Conservation (phyloP, 192 early-diverging fungal species). For the Chytriomyces confervae region DNA sequence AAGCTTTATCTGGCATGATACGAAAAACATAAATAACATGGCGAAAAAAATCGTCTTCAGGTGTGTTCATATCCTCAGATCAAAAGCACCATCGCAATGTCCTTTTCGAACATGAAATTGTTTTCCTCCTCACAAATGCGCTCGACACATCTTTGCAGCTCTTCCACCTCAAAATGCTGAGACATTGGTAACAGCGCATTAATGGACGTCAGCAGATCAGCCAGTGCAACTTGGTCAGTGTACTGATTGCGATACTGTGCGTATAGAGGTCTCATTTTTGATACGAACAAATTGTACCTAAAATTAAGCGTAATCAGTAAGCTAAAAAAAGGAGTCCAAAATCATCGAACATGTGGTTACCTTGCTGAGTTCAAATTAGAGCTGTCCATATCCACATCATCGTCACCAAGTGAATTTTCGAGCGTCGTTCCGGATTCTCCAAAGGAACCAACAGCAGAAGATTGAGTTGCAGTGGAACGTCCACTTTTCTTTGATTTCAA, state of each 20-base stretch:
- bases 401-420: neutral
- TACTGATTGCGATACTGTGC: constrained; percentile 17
- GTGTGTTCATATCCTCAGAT: constrained; percentile 36
- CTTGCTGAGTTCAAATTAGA: neutral
- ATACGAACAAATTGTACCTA: constrained; percentile 35
- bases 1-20: too few species aligned
- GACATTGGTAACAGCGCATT: constrained; percentile 44
- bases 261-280: constrained; percentile 13
- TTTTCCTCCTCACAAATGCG: constrained; percentile 46
- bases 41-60: too few species aligned
- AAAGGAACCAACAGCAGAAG: constrained; percentile 27
- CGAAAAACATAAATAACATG: too few species aligned
- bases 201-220: constrained; percentile 43
- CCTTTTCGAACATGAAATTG: constrained; percentile 53
- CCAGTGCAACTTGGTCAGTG: constrained; percentile 39
- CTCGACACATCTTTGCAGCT: constrained; percentile 39
- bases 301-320: too few species aligned
- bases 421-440: constrained; percentile 8
- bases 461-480: constrained; percentile 7
- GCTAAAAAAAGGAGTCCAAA: too few species aligned
- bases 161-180: constrained; percentile 38
- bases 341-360: too few species aligned
- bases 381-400: constrained; percentile 16
- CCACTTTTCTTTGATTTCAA: neutral
- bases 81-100: constrained; percentile 49